Conservation (phyloP, 352 stramenopile species). For the Aphanomyces cochlioides region DNA sequence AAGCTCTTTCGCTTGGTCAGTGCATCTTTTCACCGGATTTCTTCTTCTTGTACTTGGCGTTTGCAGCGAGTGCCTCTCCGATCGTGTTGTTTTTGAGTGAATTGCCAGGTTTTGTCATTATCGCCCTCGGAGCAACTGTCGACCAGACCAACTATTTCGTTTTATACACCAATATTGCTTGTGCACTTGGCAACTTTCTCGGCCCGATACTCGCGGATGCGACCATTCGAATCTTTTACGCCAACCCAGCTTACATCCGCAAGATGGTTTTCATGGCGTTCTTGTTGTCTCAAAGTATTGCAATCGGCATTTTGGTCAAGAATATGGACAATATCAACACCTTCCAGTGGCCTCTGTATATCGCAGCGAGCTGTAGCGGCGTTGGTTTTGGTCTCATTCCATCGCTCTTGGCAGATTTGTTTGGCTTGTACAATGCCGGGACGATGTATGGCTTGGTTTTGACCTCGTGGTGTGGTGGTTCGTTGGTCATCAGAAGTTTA, state of each 20-base stretch:
- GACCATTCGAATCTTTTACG: neutral
- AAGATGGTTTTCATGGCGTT: constrained; percentile 6
- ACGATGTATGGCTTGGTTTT: no score
- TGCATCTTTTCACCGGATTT: constrained; percentile 26
- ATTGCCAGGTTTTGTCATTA: neutral
- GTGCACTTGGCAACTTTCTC: no score
- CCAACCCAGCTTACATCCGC: constrained; percentile 10
- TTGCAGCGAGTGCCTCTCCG: constrained; percentile 1
- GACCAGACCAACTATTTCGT: neutral
- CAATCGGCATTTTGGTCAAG: neutral
- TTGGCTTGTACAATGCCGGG: no score
- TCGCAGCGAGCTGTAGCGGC: no score
- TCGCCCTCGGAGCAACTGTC: neutral
- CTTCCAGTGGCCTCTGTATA: no score
- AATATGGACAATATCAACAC: neutral
- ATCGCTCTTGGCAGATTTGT: no score
- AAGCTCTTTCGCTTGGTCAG: neutral
- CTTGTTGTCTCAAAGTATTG: neutral
- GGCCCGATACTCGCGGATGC: neutral
- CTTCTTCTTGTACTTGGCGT: constrained; percentile 14
- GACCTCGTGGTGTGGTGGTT: no score
- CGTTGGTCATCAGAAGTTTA: no score
- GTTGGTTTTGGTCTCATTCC: no score
- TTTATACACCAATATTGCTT: no score
- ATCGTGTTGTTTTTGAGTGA: neutral